A percentile compares a stretch with the other conserved stretches of the same genome.
Conservation (phyloP, 1,284 basidiomycete genomes). For the Ceratorhiza oryzae-sativae region DNA sequence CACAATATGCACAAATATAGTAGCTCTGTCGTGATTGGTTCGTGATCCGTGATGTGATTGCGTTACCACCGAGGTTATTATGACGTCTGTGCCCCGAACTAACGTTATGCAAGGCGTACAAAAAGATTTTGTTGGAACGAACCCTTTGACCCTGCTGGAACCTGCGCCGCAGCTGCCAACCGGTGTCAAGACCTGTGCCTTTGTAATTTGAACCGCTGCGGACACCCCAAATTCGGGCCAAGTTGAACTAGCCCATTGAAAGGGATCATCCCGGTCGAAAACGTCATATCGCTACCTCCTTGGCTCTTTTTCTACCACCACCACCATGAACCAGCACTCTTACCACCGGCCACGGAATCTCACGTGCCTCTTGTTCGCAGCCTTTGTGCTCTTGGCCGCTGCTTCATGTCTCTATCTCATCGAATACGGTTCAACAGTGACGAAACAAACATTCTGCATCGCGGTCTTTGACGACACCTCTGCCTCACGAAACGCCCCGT, state of each 20-base stretch:
- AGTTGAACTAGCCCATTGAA: not conserved
- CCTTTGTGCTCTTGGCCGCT: not conserved
- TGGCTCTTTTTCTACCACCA: not conserved
- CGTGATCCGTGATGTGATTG: constrained; percentile 3
- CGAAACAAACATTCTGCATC: constrained; percentile 3
- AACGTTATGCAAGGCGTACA: not conserved
- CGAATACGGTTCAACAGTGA: not conserved
- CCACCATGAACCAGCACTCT: constrained; percentile 2
- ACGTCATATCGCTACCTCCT: not conserved
- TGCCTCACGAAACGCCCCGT: not conserved
- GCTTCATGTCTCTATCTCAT: not conserved
- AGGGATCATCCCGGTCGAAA: not conserved
- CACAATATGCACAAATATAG: not conserved
- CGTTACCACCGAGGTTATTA: not conserved
- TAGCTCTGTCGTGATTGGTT: not conserved
- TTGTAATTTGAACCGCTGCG: not conserved
- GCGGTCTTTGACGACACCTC: constrained; percentile 26
- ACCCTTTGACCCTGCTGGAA: not conserved
- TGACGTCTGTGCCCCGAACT: not conserved
- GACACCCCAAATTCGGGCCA: not conserved
- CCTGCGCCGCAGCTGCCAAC: not conserved
- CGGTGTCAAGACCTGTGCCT: not conserved
- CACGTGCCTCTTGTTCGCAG: constrained; percentile 8
- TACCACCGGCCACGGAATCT: constrained; percentile 11
- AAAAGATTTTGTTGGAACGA: not conserved